Conservation (phyloP, 139 green algal genomes). For the Axilococcus clingmanii region DNA sequence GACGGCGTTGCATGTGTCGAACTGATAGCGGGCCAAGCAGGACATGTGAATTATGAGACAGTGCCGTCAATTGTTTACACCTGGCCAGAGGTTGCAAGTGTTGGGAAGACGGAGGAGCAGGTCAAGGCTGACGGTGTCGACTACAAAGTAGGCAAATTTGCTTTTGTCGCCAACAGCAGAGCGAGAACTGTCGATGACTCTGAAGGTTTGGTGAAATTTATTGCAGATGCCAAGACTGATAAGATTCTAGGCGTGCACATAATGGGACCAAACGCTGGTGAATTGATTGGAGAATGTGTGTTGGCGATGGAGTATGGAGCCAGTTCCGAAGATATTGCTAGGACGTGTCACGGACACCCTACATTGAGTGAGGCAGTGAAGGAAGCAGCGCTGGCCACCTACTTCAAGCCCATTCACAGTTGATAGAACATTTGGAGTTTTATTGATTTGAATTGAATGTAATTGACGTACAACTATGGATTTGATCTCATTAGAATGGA, state of each 20-base stretch:
- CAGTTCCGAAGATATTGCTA: slow-evolving; percentile 84
- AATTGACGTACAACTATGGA: too few species aligned
- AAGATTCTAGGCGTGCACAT: slow-evolving; percentile 97
- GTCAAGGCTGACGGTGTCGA: slow-evolving; percentile 55
- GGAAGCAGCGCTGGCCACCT: slow-evolving; percentile 84
- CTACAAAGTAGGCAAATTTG: slow-evolving; percentile 91
- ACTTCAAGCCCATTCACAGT: slow-evolving; percentile 87
- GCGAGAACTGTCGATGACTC: slow-evolving; percentile 81
- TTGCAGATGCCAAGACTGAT: slow-evolving; percentile 79
- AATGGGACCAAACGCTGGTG: slow-evolving; percentile 89
- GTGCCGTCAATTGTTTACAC: slow-evolving; percentile 98
- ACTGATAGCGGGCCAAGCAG: slow-evolving; percentile 77
- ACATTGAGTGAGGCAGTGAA: slow-evolving; percentile 96
- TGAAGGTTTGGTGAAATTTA: slow-evolving; percentile 92
- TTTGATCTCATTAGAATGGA: too few species aligned
- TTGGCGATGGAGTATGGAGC: slow-evolving; percentile 93
- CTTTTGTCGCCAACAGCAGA: slow-evolving; percentile 93
- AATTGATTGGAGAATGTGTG: slow-evolving; percentile 77
- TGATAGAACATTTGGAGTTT: slow-evolving; percentile 28
- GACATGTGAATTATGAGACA: slow-evolving; percentile 97
- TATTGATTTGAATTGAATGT: neutral
- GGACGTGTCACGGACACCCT: slow-evolving; percentile 95
- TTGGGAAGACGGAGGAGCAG: slow-evolving; percentile 80
- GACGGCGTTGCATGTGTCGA: slow-evolving; percentile 95
- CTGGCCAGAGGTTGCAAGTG: slow-evolving; percentile 75